Evolutionary conservation across 1,284 basidiomycete species (phyloP).

Genomic region (Ustilago bromivora): DNA sequence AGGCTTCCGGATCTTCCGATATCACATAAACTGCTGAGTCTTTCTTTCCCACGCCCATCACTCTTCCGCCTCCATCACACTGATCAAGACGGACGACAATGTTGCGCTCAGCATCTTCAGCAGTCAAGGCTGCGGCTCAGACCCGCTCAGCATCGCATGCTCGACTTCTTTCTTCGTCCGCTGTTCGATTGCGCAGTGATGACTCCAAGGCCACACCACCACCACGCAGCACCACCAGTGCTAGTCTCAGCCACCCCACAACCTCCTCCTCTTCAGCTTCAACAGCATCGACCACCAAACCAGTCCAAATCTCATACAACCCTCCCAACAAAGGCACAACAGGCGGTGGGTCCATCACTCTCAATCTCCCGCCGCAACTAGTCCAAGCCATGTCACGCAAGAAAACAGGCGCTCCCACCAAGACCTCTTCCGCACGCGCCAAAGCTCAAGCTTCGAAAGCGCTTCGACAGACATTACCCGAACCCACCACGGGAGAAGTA

Average conservation of each 20-base stretch:
- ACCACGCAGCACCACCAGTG: background rate
- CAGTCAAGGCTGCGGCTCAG: conserved; percentile 12
- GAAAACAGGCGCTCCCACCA: conserved; percentile 25
- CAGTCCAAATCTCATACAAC: conserved; percentile 43
- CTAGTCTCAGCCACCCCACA: background rate
- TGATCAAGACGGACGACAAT: conserved; percentile 3
- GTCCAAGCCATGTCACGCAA: conserved; percentile 49
- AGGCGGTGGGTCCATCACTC: conserved; percentile 44
- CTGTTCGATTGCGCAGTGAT: conserved; percentile 21
- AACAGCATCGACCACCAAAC: conserved; percentile 25
- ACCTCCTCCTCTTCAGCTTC: conserved; percentile 17
- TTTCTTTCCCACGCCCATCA: conserved; percentile 7
- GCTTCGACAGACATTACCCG: conserved; percentile 35
- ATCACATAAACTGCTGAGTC: background rate
- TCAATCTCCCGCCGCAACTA: conserved; percentile 45
- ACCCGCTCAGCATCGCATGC: conserved; percentile 1
- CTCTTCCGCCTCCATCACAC: background rate
- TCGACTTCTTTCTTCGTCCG: conserved; percentile 19
- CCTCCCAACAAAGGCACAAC: conserved; percentile 35
- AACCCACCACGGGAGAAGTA: conserved; percentile 54
- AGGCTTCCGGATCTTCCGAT: conserved; percentile 10
- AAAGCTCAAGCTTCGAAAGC: conserved; percentile 51
- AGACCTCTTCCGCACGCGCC: conserved; percentile 45
- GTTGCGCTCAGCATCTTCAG: conserved; percentile 29
- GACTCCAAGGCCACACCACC: conserved; percentile 13